Base-by-base conservation (phyloP, 1,284 basidiomycete species). In the Puccinia horiana region DNA sequence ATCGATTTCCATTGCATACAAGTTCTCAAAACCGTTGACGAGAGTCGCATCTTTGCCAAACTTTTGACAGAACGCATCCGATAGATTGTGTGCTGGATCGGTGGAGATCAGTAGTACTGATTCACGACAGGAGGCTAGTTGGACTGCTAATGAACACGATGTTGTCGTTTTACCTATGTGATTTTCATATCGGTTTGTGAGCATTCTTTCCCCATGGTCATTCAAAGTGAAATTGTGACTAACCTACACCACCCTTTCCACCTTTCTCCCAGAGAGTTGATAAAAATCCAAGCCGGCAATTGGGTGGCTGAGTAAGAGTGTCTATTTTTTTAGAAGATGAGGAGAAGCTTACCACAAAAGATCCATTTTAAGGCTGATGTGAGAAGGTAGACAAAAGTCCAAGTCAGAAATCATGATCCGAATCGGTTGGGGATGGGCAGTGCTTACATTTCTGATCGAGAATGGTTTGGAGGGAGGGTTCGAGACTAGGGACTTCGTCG, bases 11-110 rank as follows among this genome's bases (percentile, higher is more conserved):
- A 99, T 99, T 0, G 97, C 96, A 86, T 88, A 96, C 58, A 99
- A 90, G 88, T 99, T 99, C 84, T 94, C 92, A 85, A 98, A 98
- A 5, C 97, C 96, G 86, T 98, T 98, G 78, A 99, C 97, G 88
- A 94, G 94, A n/a, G 96, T 99, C 47, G 96, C 96, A 87, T 99
- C 97, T 87, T 98, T 98, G 83, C 94, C 95, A 88, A 99, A 99
- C 89, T 99, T 99, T 87, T 99, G 96, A 16, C 95, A 94, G 87
- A 99, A 99, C 9, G 97, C 96, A 88, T 99, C 96, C 20, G 96
- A 98, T 56, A 99, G 89, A 88, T 99, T 99, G 89, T 99, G 96
- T 56, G 96, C 96, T 16, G 96, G 97, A 88, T 99, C 96, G 11
- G 96, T 99, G 16, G 96, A 98, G 82, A 98, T 97, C 84, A 98